Conservation (phyloP, 2,329 filamentous ascomycete species). For the Dendryphion nanum region DNA sequence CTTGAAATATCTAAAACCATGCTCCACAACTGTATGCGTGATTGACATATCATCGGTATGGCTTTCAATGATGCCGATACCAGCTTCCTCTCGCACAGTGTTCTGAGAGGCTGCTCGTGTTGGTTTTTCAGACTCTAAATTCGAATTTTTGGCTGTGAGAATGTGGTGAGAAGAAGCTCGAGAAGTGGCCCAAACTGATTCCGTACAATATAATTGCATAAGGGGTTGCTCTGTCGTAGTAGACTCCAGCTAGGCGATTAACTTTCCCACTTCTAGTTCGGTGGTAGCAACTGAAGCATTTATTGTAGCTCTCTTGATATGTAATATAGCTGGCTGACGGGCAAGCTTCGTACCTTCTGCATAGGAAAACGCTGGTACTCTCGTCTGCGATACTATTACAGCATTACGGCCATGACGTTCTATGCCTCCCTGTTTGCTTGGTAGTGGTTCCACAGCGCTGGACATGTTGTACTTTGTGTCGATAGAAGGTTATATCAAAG, state of each 20-base stretch:
- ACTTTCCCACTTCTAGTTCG: neutral
- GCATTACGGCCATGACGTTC: neutral
- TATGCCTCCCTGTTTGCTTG: conserved; percentile 1
- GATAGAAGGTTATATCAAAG: conserved; percentile 36
- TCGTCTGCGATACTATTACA: neutral
- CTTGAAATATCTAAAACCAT: conserved; percentile 66
- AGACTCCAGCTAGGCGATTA: conserved; percentile 1
- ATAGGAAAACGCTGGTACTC: conserved; percentile 2
- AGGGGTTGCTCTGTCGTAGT: conserved; percentile 3
- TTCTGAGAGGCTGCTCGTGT: conserved; percentile 1
- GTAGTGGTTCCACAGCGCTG: conserved; percentile 4
- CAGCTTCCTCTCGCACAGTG: neutral
- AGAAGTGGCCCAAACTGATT: conserved; percentile 1
- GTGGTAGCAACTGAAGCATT: neutral
- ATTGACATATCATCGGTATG: conserved; percentile 50
- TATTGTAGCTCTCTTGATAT: conserved; percentile 1
- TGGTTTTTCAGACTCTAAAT: conserved; percentile 1
- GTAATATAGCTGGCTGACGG: conserved; percentile 3
- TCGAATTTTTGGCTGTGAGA: neutral
- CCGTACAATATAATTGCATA: conserved; percentile 2
- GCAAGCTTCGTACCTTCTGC: conserved; percentile 3
- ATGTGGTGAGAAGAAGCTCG: conserved; percentile 2
- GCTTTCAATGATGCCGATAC: conserved; percentile 58
- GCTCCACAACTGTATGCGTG: conserved; percentile 66
- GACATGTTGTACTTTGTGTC: conserved; percentile 25